These are phyloP conservation scores for Claviceps capensis DNA, from an alignment of 2,329 filamentous ascomycete species.

Conservation along the genomic window DNA sequence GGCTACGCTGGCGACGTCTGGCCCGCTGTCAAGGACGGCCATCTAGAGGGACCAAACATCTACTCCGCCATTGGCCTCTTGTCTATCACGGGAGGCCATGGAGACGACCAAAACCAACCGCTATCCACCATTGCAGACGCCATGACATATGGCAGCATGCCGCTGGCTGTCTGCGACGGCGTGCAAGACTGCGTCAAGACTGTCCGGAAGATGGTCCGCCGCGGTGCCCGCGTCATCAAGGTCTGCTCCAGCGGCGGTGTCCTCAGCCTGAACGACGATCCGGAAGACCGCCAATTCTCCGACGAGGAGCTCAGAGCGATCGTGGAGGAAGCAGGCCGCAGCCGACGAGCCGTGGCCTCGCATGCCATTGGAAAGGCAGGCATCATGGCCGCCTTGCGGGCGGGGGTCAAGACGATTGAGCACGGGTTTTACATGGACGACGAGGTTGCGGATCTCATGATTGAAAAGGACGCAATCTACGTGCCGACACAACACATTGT, in stretches of 20 bases:
- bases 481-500: slow-evolving; percentile 26
- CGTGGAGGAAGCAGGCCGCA: slow-evolving; percentile 23
- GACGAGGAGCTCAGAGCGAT: slow-evolving; percentile 24
- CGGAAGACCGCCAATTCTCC: slow-evolving; percentile 25
- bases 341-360: slow-evolving; percentile 23
- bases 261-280: slow-evolving; percentile 25
- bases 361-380: slow-evolving; percentile 28
- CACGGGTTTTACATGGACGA: slow-evolving; percentile 27
- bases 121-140: slow-evolving; percentile 18
- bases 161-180: slow-evolving; percentile 22
- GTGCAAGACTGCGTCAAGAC: slow-evolving; percentile 26
- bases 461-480: slow-evolving; percentile 21
- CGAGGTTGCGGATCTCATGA: slow-evolving; percentile 26
- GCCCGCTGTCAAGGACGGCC: slow-evolving; percentile 27
- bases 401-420: slow-evolving; percentile 25
- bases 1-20: slow-evolving; percentile 31
- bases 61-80: slow-evolving; percentile 31
- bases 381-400: slow-evolving; percentile 23
- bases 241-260: slow-evolving; percentile 26
- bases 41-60: slow-evolving; percentile 32
- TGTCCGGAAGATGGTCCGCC: slow-evolving; percentile 25
- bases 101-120: slow-evolving; percentile 22
- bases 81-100: slow-evolving; percentile 35
- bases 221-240: slow-evolving; percentile 27
- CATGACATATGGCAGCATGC: slow-evolving; percentile 19